These are phyloP conservation scores for Pontederia crassipes DNA, from an alignment of 176 grass and related monocot species.

Conservation along the genomic window DNA sequence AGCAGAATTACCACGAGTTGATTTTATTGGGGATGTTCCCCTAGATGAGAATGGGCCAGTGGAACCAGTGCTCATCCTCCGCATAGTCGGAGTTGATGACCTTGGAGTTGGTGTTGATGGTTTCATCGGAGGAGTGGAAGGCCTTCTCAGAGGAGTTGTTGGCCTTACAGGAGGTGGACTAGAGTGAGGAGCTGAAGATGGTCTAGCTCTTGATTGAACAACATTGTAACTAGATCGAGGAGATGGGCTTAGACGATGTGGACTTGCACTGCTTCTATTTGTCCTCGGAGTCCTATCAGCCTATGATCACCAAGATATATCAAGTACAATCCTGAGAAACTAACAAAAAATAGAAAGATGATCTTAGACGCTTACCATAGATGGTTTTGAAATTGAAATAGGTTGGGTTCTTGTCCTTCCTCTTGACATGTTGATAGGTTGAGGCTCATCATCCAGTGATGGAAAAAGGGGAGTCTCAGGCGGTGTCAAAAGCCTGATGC, in stretches of 20 bases:
- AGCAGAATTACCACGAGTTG: constrained; percentile 40
- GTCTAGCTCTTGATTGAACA: constrained; percentile 34
- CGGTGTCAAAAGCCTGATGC: constrained; percentile 69
- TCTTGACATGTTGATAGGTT: constrained; percentile 21
- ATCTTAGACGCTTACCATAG: constrained; percentile 27
- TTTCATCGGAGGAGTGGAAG: constrained; percentile 49
- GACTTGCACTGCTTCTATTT: constrained; percentile 82
- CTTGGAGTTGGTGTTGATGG: constrained; percentile 45
- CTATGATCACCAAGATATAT: constrained; percentile 24
- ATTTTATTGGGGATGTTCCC: constrained; percentile 55
- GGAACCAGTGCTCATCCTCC: constrained; percentile 63
- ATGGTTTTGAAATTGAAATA: constrained; percentile 47
- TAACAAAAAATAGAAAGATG: background rate
- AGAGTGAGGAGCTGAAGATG: constrained; percentile 53
- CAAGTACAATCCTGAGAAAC: background rate
- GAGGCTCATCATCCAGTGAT: constrained; percentile 42
- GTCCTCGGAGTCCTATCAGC: constrained; percentile 54
- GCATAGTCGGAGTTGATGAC: constrained; percentile 55
- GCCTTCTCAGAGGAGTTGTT: constrained; percentile 34
- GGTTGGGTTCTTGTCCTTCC: constrained; percentile 52
- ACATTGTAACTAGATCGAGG: constrained; percentile 36
- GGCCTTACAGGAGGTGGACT: constrained; percentile 42
- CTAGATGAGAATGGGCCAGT: constrained; percentile 23
- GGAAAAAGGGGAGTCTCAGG: constrained; percentile 73
- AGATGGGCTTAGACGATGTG: constrained; percentile 69